phyloP scores from a whole-genome alignment of 495 filamentous ascomycete species.

The Talaromyces thailandensis region DNA sequence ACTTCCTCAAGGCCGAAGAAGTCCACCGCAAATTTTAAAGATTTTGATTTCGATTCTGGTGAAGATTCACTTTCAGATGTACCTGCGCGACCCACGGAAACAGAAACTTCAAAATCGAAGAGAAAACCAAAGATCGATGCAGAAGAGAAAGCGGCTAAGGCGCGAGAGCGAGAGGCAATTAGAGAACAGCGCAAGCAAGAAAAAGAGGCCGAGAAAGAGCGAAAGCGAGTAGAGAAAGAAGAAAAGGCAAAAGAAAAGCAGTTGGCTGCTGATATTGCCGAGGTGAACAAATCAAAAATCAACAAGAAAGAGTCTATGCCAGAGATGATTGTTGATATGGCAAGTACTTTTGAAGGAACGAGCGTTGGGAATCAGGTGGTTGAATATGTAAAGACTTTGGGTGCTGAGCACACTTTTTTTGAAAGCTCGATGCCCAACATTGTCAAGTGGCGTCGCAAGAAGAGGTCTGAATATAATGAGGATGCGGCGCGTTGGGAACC shows the following conservation, averaged over 20 bases:
- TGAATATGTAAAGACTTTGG: constrained; percentile 47
- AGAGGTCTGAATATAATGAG: constrained; percentile 53
- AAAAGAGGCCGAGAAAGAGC: constrained; percentile 37
- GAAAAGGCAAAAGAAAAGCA: constrained; percentile 58
- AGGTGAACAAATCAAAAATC: constrained; percentile 66
- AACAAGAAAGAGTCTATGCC: constrained; percentile 67
- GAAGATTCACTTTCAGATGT: constrained; percentile 3
- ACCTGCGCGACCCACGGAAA: neutral
- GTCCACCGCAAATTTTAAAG: neutral
- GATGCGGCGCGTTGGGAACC: constrained; percentile 59
- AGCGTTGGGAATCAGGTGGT: constrained; percentile 40
- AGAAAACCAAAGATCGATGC: constrained; percentile 25
- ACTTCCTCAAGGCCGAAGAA: neutral
- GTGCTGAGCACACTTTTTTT: constrained; percentile 45
- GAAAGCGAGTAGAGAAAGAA: constrained; percentile 39
- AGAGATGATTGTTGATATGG: constrained; percentile 82
- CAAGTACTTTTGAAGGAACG: constrained; percentile 40
- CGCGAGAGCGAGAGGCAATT: constrained; percentile 38
- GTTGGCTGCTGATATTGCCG: constrained; percentile 56
- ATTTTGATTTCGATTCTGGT: neutral
- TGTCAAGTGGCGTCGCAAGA: constrained; percentile 68
- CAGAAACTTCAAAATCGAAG: constrained; percentile 10
- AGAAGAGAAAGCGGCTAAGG: constrained; percentile 46
- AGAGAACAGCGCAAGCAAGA: constrained; percentile 38
- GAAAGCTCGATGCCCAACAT: constrained; percentile 45